Conservation (phyloP, 2,329 filamentous ascomycete species). For the Phoma sp. region DNA sequence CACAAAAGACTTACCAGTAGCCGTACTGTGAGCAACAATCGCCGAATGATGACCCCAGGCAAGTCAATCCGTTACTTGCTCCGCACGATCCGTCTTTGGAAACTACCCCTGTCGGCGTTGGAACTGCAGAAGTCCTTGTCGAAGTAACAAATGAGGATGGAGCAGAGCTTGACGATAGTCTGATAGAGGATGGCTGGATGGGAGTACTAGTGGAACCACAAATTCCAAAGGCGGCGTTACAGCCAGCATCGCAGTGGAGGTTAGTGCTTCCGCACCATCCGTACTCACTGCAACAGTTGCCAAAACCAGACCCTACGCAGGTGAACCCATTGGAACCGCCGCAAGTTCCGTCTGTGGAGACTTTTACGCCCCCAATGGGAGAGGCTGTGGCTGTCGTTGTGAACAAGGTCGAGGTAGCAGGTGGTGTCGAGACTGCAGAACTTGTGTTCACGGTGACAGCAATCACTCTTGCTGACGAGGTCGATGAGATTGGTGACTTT, state of each 20-base stretch:
- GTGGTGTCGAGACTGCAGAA: neutral
- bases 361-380: conserved; percentile 1
- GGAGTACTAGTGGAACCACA: conserved; percentile 19
- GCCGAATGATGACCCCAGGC: conserved; percentile 11
- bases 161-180: neutral
- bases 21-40: conserved; percentile 16
- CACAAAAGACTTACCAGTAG: conserved; percentile 10
- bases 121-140: conserved; percentile 6
- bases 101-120: conserved; percentile 3
- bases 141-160: conserved; percentile 11
- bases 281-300: conserved; percentile 23
- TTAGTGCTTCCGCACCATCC: conserved; percentile 21
- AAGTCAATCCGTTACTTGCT: conserved; percentile 6
- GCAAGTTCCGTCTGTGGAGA: conserved; percentile 20
- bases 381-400: conserved; percentile 3
- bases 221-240: conserved; percentile 18
- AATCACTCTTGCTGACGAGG: neutral
- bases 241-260: conserved; percentile 20
- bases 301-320: conserved; percentile 20
- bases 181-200: neutral
- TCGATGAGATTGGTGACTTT: conserved; percentile 3
- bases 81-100: conserved; percentile 11
- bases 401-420: neutral
- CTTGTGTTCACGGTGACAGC: neutral
- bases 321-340: conserved; percentile 16